A percentile compares a stretch with the other conserved stretches of the same genome.
phyloP scores from a whole-genome alignment of 306 rosid species.

The Quercus engelmannii region DNA sequence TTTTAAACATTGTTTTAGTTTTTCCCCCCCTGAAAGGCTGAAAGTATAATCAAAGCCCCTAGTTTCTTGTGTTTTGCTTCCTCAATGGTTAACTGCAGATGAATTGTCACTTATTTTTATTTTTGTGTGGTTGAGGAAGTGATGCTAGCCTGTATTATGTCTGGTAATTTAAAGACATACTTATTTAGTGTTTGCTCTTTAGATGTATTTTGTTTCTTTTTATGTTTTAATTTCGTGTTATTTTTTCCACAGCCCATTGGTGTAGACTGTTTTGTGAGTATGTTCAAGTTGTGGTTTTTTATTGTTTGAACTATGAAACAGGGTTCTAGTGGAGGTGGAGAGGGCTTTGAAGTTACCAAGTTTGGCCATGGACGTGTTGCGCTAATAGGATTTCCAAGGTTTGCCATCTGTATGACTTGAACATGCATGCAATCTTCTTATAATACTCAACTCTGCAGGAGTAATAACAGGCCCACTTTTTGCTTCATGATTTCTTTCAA shows the following conservation, averaged over 20 bases:
- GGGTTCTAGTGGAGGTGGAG: conserved; percentile 99
- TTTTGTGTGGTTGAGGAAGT: background rate
- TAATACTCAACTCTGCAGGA: background rate
- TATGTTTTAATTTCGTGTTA: background rate
- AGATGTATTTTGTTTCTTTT: background rate
- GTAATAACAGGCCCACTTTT: background rate
- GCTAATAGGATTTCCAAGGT: conserved; percentile 98
- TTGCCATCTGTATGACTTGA: conserved; percentile 9
- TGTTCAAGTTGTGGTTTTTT: background rate
- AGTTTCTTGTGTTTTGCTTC: background rate
- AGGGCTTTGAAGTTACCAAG: conserved; percentile 98
- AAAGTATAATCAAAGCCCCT: background rate
- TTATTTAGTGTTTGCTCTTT: background rate
- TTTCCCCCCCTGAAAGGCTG: background rate
- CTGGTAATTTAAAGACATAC: background rate
- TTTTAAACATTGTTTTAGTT: background rate
- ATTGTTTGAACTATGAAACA: conserved; percentile 28
- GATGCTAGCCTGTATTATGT: background rate
- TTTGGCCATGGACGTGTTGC: conserved; percentile 99
- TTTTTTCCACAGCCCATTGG: background rate
- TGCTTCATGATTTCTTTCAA: background rate
- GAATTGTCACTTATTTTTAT: background rate
- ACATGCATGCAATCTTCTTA: conserved; percentile 6
- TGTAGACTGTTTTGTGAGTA: background rate
- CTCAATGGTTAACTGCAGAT: background rate